Evolutionary conservation across 2,329 filamentous ascomycete genomes (phyloP).

Genomic region (Biscogniauxia marginata): DNA sequence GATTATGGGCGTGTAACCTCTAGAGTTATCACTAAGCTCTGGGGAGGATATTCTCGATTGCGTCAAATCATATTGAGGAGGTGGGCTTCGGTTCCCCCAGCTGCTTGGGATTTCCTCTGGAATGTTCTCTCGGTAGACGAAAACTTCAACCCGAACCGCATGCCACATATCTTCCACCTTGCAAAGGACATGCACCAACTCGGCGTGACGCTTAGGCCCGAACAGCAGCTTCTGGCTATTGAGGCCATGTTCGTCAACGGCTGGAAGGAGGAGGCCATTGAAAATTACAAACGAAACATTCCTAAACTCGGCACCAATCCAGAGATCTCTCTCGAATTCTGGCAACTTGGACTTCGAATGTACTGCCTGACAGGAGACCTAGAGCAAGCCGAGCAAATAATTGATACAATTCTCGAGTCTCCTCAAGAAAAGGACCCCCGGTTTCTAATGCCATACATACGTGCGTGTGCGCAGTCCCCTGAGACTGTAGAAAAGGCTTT

Average conservation of each 20-base stretch:
- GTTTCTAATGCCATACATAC: constrained; percentile 67
- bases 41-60: constrained; percentile 33
- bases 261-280: constrained; percentile 57
- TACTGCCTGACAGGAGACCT: constrained; percentile 56
- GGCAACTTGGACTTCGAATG: constrained; percentile 66
- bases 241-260: constrained; percentile 66
- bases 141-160: constrained; percentile 51
- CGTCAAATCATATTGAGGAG: constrained; percentile 22
- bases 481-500: constrained; percentile 59
- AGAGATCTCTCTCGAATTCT: constrained; percentile 54
- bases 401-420: constrained; percentile 50
- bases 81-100: constrained; percentile 48
- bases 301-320: constrained; percentile 49
- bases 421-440: constrained; percentile 49
- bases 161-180: constrained; percentile 60
- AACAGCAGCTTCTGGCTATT: constrained; percentile 65
- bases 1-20: constrained; percentile 10
- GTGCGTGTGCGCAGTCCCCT: constrained; percentile 57
- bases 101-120: constrained; percentile 68
- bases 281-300: constrained; percentile 61
- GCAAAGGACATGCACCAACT: constrained; percentile 64
- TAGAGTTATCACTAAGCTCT: constrained; percentile 31
- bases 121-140: constrained; percentile 53
- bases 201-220: constrained; percentile 51
- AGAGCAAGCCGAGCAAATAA: constrained; percentile 56